Percentiles rank a stretch among this genome's conserved stretches.
Evolutionary conservation across 306 rosid genomes (phyloP).

Genomic region (Vicia sativa): DNA sequence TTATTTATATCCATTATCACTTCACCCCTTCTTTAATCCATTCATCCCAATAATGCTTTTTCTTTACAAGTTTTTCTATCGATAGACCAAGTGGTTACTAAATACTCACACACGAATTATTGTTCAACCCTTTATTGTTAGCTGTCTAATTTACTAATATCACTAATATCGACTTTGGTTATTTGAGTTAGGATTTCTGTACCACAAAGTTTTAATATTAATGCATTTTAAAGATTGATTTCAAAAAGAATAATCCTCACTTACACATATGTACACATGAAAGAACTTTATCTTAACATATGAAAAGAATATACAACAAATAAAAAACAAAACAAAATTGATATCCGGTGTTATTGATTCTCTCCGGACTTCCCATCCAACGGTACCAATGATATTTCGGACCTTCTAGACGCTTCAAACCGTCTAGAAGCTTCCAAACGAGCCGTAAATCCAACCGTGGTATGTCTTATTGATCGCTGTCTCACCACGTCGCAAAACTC

Average conservation of each 20-base stretch:
- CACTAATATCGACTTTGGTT: no score
- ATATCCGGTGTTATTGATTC: constrained; percentile 6
- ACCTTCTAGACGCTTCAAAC: constrained; percentile 53
- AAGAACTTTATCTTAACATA: constrained; percentile 33
- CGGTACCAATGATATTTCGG: constrained; percentile 17
- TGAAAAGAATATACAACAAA: constrained; percentile 45
- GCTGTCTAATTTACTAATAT: no score
- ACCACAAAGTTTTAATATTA: no score
- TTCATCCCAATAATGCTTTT: no score
- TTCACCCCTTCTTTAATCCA: neutral
- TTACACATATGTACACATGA: constrained; percentile 51
- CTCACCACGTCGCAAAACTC: constrained; percentile 78
- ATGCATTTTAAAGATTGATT: no score
- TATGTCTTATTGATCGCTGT: constrained; percentile 70
- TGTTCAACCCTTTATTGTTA: no score
- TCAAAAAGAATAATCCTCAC: constrained; percentile 26
- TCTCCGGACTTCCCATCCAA: constrained; percentile 46
- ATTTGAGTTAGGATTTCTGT: no score
- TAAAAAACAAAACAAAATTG: neutral
- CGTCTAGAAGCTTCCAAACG: constrained; percentile 70
- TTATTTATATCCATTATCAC: neutral
- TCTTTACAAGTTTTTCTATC: no score
- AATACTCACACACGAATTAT: no score
- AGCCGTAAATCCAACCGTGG: constrained; percentile 89
- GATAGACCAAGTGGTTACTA: no score